These are phyloP conservation scores for Heliocybe sulcata DNA, from an alignment of 1,284 basidiomycete genomes.

Conservation along the genomic window DNA sequence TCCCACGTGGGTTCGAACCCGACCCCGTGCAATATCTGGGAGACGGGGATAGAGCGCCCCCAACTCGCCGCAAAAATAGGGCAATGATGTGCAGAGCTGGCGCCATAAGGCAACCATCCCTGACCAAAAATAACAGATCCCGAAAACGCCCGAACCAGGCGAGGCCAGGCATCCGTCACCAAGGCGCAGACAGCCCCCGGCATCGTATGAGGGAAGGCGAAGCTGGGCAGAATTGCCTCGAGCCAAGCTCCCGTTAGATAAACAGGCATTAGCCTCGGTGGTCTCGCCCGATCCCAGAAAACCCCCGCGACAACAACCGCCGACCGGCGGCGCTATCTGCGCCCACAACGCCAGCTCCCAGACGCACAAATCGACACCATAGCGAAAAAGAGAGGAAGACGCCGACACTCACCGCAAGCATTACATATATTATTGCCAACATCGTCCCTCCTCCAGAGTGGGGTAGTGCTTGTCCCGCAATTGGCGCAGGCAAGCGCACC, in stretches of 20 bases:
- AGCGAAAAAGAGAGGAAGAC: slow-evolving; percentile 6
- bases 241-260: background rate
- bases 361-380: background rate
- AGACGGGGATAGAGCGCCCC: background rate
- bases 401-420: slow-evolving; percentile 79
- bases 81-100: too few species aligned
- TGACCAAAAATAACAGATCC: background rate
- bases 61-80: too few species aligned
- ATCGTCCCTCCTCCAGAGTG: slow-evolving; percentile 90
- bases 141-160: background rate
- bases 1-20: background rate
- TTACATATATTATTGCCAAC: slow-evolving; percentile 91
- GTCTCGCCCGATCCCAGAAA: background rate
- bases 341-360: background rate
- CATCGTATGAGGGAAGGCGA: background rate
- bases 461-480: slow-evolving; percentile 91
- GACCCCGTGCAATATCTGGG: background rate
- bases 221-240: background rate
- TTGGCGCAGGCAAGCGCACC: slow-evolving; percentile 85
- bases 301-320: background rate
- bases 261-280: background rate
- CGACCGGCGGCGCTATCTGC: background rate
- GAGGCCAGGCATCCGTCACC: too few species aligned
- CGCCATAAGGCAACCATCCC: background rate
- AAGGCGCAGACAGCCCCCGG: background rate